These are phyloP conservation scores for Diaporthe humulicola DNA, from an alignment of 2,329 filamentous ascomycete species.

Conservation along the genomic window DNA sequence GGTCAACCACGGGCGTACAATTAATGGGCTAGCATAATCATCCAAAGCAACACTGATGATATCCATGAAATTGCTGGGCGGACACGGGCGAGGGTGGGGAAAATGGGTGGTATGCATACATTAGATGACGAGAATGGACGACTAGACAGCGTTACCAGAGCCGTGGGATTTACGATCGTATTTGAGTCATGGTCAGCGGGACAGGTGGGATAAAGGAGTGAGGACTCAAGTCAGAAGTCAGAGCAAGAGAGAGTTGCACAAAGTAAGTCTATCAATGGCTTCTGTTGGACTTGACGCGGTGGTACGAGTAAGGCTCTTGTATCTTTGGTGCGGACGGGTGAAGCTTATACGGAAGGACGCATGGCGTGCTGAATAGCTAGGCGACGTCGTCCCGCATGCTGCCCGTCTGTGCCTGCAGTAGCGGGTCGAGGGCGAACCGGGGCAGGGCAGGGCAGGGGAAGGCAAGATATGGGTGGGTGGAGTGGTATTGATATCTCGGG, in stretches of 20 bases:
- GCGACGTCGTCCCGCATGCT: neutral
- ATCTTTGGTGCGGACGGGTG: neutral
- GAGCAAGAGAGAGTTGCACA: neutral
- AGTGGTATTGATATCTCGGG: constrained; percentile 12
- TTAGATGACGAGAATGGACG: neutral
- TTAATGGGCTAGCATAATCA: no score
- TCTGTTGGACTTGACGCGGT: neutral
- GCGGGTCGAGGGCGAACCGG: neutral
- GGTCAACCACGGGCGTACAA: neutral
- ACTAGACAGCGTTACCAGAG: neutral
- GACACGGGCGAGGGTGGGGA: neutral
- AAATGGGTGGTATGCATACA: no score
- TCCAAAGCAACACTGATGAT: neutral
- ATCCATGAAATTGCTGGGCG: no score
- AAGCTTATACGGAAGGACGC: neutral
- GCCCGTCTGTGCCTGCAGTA: constrained; percentile 29
- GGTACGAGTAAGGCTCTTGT: neutral
- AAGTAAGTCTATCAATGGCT: neutral
- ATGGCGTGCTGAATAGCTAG: neutral
- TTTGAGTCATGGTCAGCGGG: neutral
- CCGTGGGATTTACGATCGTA: neutral
- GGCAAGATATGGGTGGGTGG: constrained; percentile 4
- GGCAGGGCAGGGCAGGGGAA: neutral
- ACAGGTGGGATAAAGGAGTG: neutral
- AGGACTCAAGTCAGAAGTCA: neutral